phyloP scores from a whole-genome alignment of 768 basidiomycete species.

The Russula sp. region DNA sequence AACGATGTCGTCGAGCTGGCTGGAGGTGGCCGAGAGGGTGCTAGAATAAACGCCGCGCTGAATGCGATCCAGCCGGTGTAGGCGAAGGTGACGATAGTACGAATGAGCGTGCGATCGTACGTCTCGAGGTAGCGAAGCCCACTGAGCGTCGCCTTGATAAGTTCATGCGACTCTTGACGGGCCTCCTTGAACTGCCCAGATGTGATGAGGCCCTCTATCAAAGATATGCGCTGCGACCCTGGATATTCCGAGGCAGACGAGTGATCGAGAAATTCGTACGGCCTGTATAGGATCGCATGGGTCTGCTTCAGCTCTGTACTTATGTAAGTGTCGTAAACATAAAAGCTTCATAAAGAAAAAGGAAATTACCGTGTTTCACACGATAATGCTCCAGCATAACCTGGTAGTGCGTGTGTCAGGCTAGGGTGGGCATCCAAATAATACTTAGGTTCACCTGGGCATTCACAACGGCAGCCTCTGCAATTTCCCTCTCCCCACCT shows the following conservation, averaged over 20 bases:
- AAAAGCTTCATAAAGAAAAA: not conserved
- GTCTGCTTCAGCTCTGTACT: conserved; percentile 50
- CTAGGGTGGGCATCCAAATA: not conserved
- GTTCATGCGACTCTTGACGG: conserved; percentile 39
- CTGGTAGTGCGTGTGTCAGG: conserved; percentile 24
- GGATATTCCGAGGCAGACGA: conserved; percentile 25
- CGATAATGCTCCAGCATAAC: conserved; percentile 72
- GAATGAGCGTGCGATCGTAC: conserved; percentile 63
- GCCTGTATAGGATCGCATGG: conserved; percentile 55
- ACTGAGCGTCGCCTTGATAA: conserved; percentile 46
- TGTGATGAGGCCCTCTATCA: conserved; percentile 42
- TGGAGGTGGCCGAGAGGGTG: conserved; percentile 28
- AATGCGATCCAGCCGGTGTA: conserved; percentile 77
- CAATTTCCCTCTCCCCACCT: conserved; percentile 43
- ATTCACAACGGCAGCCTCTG: conserved; percentile 54
- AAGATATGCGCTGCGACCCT: conserved; percentile 31
- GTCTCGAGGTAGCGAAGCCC: conserved; percentile 78
- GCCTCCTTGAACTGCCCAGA: conserved; percentile 41
- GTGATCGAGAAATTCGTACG: conserved; percentile 45
- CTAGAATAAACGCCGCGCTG: conserved; percentile 49
- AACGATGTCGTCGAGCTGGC: not conserved
- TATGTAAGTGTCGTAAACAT: conserved; percentile 1
- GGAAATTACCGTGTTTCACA: conserved; percentile 58
- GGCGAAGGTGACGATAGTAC: conserved; percentile 57
- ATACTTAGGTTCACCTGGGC: conserved; percentile 38